Conservation (phyloP, 352 stramenopile species). For the Plasmopara halstedii region DNA sequence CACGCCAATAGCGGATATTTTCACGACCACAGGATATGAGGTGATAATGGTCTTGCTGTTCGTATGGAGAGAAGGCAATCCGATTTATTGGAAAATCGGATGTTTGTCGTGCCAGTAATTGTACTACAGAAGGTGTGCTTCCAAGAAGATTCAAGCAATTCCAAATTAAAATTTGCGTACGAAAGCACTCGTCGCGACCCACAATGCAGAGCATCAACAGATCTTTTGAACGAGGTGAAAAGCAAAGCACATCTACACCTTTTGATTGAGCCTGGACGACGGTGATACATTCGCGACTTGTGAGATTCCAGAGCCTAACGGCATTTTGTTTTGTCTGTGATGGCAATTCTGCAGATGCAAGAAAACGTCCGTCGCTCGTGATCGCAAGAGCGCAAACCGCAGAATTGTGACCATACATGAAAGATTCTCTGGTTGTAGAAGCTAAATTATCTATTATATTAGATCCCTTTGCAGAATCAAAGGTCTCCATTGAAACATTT, state of each 20-base stretch:
- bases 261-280: constrained; percentile 44
- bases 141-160: constrained; percentile 33
- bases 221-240: constrained; percentile 24
- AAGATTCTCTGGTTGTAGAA: constrained; percentile 18
- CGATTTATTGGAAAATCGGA: constrained; percentile 75
- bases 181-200: constrained; percentile 49
- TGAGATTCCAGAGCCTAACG: constrained; percentile 53
- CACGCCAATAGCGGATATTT: constrained; percentile 89
- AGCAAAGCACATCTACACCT: constrained; percentile 40
- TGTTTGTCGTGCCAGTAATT: constrained; percentile 72
- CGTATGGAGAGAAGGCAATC: constrained; percentile 81
- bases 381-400: constrained; percentile 33
- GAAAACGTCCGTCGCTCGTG: constrained; percentile 27
- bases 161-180: constrained; percentile 74
- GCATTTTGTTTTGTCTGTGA: constrained; percentile 17
- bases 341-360: constrained; percentile 42
- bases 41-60: constrained; percentile 36
- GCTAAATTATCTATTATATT: constrained; percentile 1
- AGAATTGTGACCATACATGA: constrained; percentile 34
- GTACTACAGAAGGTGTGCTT: constrained; percentile 4
- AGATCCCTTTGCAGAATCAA: constrained; percentile 16
- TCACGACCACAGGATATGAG: constrained; percentile 87
- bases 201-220: constrained; percentile 46
- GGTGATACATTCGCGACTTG: constrained; percentile 28
- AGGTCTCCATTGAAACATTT: no score